Base-by-base conservation (phyloP, 371 early-diverging fungal species). In the Lichtheimia ramosa region DNA sequence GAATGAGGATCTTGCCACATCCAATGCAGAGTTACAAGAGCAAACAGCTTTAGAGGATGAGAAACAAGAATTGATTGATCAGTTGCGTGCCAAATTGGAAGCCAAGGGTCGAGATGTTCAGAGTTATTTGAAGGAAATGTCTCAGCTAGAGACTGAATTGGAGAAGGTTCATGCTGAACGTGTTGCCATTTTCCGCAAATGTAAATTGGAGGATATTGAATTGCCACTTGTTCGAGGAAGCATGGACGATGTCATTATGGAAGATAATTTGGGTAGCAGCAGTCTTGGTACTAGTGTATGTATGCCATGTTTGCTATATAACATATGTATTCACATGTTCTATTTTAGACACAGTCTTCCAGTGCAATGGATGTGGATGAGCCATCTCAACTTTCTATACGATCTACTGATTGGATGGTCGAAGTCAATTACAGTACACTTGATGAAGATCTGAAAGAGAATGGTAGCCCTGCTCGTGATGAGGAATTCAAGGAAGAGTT, bases 141-240 rank as follows among this genome's bases (percentile, higher is more conserved):
- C 43, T 62, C 73, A 51, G 77, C 81, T 88, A 72, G 92, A 93
- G 70, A 75, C 91, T 0, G 80, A 90, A 59, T 79, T 92, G 3
- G 92, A 92, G 46, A 88, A 90, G 64, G 64, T 86, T 3, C 81
- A 83, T 52, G 90, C 89, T 5, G 94, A 95, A 49, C 83, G 89
- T 28, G 74, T 88, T 1, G 80, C 89, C 1, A 85, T 96, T 23
- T 86, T 96, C 56, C 84, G 96, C 54, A 79, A 85, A 24, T 96
- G 96, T 72, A 94, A 95, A 69, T 69, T 96, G 43, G 96, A 97
- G 62, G 93, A 95, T 59, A 94, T 97, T 55, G 82, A 88, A 3
- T 62, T 98, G 23, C 97, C 97, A 18, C 71, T 93, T 61, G 58
- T 67, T 24, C 73, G 74, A 50, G 89, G 91, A 12, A 79, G 83